These are phyloP conservation scores for Stagonosporopsis vannaccii DNA, from an alignment of 2,329 filamentous ascomycete species.

Conservation along the genomic window DNA sequence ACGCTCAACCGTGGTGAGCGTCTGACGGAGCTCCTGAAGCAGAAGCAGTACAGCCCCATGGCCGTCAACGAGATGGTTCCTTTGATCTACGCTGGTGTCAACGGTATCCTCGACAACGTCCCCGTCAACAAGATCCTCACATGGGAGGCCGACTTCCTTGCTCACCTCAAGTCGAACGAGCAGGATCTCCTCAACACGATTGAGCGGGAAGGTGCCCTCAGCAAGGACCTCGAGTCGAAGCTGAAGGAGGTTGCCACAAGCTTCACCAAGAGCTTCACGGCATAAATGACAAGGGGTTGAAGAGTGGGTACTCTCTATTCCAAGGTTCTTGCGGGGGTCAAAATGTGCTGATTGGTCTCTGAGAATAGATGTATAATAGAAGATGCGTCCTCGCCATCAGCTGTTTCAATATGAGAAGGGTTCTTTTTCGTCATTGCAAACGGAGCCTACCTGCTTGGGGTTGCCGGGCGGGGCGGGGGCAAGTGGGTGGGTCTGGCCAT, in stretches of 20 bases:
- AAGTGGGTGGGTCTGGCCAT: too few species aligned
- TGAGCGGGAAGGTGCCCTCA: constrained; percentile 93
- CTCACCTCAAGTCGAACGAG: constrained; percentile 92
- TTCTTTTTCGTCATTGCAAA: constrained; percentile 35
- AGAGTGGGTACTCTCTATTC: constrained; percentile 50
- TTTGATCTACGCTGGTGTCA: constrained; percentile 98
- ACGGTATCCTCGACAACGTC: constrained; percentile 88
- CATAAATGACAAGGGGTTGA: constrained; percentile 45
- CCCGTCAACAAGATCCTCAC: constrained; percentile 89
- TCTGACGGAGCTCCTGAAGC: constrained; percentile 98
- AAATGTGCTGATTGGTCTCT: constrained; percentile 50
- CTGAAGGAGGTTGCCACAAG: constrained; percentile 76
- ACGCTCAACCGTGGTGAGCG: constrained; percentile 98
- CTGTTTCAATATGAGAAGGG: constrained; percentile 50
- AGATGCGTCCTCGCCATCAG: constrained; percentile 50
- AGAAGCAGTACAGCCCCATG: constrained; percentile 99
- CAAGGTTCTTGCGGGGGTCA: constrained; percentile 44
- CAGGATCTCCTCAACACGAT: constrained; percentile 82
- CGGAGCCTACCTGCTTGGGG: neutral
- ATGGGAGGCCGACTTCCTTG: constrained; percentile 95
- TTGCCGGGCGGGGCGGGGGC: too few species aligned
- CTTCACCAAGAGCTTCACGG: constrained; percentile 93
- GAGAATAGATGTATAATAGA: constrained; percentile 52
- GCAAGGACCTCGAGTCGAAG: constrained; percentile 89
- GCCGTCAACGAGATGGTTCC: constrained; percentile 99